Base-by-base conservation (phyloP, 192 early-diverging fungal genomes). In the Endogone sp. region DNA sequence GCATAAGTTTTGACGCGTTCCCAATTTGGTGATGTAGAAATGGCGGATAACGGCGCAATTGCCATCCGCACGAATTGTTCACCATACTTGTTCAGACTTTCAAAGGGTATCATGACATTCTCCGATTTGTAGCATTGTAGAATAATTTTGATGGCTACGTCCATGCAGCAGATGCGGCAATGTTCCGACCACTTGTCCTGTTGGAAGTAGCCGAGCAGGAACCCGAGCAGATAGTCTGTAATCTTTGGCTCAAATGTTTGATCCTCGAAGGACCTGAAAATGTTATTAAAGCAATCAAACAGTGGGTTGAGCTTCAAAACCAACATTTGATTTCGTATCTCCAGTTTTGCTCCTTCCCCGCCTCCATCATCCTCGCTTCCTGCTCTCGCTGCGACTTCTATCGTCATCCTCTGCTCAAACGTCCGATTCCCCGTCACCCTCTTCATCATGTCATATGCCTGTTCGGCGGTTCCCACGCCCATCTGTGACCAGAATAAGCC, bases 191-290 rank as follows among this genome's bases (percentile, higher is more conserved):
- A 70, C 9, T 56, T 59, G 1, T 55, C 20, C 27, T 64, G 65
- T 65, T 78, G 76, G 58, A 78, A 74, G 11, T 67, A 63, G 3
- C 65, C 69, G 58, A 78, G 65, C 32, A 71, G 27, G 2, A 65
- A 64, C 3, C 67, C 65, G 3, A 78, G 27, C 31, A 78, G 62
- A 24, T 58, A 26, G 3, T 67, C 37, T 11, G 76, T 78, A 3
- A 78, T 49, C 3, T 49, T 21, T 4, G 57, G 26, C 31, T 69
- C 59, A 3, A 63, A n/a, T 0, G 72, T 55, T 3, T 58, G 25
- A 3, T 29, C 21, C 10, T 44, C 56, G 27, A 78, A 68, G 0
- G 76, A 70, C 2, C 16, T 30, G 66, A 67, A 70, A 24, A 55
- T 71, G 0, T 67, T 67, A 9, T 59, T 59, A 11, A 78, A 68